A percentile compares a stretch with the other conserved stretches of the same genome.
Evolutionary conservation across 1,284 basidiomycete species (phyloP).

Genomic region (Cryptococcus sp.): DNA sequence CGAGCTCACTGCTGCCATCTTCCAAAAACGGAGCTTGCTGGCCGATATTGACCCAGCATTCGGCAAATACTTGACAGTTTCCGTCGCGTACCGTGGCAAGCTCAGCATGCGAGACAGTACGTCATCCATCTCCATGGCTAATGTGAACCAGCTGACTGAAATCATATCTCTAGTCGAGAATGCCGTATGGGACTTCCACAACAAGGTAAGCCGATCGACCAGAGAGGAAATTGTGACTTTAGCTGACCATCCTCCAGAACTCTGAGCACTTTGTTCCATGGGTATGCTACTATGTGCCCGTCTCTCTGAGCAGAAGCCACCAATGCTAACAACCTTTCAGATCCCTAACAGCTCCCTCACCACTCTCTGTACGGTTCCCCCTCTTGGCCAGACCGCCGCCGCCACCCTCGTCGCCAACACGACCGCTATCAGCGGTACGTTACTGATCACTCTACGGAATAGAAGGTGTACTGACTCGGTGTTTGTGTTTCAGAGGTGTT

Average conservation of each 20-base stretch:
- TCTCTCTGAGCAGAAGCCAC: not conserved
- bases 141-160: conserved; percentile 4
- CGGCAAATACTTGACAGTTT: conserved; percentile 48
- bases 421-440: conserved; percentile 67
- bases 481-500: conserved; percentile 62
- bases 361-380: conserved; percentile 73
- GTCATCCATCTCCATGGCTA: conserved; percentile 1
- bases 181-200: conserved; percentile 43
- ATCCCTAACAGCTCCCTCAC: conserved; percentile 45
- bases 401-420: conserved; percentile 79
- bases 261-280: conserved; percentile 44
- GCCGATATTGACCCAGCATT: conserved; percentile 40
- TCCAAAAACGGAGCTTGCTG: conserved; percentile 39
- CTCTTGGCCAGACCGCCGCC: conserved; percentile 71
- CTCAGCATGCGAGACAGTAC: conserved; percentile 43
- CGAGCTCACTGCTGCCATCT: conserved; percentile 40
- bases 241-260: conserved; percentile 21
- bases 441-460: not conserved
- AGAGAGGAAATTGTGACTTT: not conserved
- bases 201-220: conserved; percentile 25
- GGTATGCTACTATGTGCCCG: conserved; percentile 13
- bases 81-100: conserved; percentile 44
- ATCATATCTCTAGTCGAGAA: conserved; percentile 26
- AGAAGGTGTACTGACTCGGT: not conserved
- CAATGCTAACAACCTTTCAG: conserved; percentile 12